Evolutionary conservation across 371 early-diverging fungal genomes (phyloP).

Genomic region (Haplosporangium sp.): DNA sequence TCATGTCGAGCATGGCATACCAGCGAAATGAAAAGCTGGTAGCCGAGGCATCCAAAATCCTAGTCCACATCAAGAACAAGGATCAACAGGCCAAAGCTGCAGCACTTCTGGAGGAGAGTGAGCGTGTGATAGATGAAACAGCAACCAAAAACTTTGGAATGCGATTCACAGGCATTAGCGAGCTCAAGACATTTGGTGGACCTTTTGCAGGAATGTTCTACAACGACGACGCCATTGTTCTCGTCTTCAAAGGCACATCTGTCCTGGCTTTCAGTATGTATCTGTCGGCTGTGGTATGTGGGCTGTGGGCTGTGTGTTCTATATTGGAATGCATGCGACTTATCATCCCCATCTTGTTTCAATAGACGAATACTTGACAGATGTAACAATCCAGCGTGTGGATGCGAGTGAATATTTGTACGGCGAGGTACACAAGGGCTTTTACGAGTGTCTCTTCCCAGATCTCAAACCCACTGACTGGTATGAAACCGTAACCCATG

Average conservation of each 20-base stretch:
- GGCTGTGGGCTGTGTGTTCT: not conserved
- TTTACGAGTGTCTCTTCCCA: slow-evolving; percentile 51
- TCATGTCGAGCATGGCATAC: slow-evolving; percentile 56
- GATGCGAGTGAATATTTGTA: slow-evolving; percentile 45
- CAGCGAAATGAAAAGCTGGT: slow-evolving; percentile 60
- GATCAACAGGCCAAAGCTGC: slow-evolving; percentile 19
- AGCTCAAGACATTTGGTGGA: slow-evolving; percentile 61
- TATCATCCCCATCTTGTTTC: slow-evolving; percentile 11
- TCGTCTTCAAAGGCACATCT: slow-evolving; percentile 64
- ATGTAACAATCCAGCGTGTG: slow-evolving; percentile 39
- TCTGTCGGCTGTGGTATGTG: not conserved
- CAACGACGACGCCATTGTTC: slow-evolving; percentile 55
- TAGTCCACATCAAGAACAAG: slow-evolving; percentile 19
- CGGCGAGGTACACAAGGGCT: slow-evolving; percentile 53
- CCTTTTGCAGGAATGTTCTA: slow-evolving; percentile 65
- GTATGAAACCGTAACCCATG: slow-evolving; percentile 18
- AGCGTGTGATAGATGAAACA: slow-evolving; percentile 25
- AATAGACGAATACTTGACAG: slow-evolving; percentile 58
- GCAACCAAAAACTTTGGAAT: slow-evolving; percentile 47
- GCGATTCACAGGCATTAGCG: slow-evolving; percentile 61
- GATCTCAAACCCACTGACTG: slow-evolving; percentile 28
- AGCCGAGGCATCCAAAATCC: slow-evolving; percentile 41
- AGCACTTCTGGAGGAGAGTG: slow-evolving; percentile 28
- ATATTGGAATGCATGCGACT: not conserved
- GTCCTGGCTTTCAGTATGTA: slow-evolving; percentile 52